These are phyloP conservation scores for Quercus suber DNA, from an alignment of 306 rosid genomes.

Conservation along the genomic window DNA sequence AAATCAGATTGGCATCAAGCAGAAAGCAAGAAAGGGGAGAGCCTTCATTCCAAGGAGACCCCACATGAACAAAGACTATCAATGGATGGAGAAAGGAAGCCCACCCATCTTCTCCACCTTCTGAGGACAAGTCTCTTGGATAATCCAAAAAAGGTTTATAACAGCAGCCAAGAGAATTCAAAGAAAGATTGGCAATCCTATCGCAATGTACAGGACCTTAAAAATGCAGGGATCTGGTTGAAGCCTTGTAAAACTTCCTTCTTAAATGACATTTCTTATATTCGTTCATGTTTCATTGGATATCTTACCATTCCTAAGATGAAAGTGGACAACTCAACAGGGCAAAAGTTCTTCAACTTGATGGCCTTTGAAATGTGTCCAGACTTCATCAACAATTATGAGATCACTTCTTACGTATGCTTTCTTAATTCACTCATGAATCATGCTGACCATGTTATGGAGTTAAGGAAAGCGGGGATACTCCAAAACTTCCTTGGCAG, in stretches of 20 bases:
- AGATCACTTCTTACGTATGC: constrained; percentile 5
- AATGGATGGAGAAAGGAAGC: background rate
- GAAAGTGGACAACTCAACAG: constrained; percentile 5
- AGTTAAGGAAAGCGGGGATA: background rate
- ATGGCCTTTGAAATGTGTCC: constrained; percentile 29
- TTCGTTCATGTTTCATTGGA: background rate
- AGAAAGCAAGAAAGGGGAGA: no score
- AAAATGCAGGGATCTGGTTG: constrained; percentile 12
- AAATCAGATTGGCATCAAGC: no score
- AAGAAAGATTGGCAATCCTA: background rate
- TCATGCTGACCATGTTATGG: constrained; percentile 5
- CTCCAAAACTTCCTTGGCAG: constrained; percentile 21
- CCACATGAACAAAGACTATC: background rate
- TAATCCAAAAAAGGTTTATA: no score
- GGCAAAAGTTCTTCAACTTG: constrained; percentile 17
- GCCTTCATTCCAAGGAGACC: no score
- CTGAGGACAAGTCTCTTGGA: background rate
- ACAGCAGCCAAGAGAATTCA: background rate
- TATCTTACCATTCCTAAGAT: constrained; percentile 11
- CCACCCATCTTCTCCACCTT: constrained; percentile 16
- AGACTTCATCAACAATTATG: constrained; percentile 8
- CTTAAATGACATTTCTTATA: constrained; percentile 11
- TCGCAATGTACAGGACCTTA: constrained; percentile 20
- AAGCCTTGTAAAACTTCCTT: background rate
- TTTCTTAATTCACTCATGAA: constrained; percentile 24